Evolutionary conservation across 768 basidiomycete species (phyloP), one percentile per base, ranked within the genome.

Genomic region (Pilatotrama ljubarskyi): DNA sequence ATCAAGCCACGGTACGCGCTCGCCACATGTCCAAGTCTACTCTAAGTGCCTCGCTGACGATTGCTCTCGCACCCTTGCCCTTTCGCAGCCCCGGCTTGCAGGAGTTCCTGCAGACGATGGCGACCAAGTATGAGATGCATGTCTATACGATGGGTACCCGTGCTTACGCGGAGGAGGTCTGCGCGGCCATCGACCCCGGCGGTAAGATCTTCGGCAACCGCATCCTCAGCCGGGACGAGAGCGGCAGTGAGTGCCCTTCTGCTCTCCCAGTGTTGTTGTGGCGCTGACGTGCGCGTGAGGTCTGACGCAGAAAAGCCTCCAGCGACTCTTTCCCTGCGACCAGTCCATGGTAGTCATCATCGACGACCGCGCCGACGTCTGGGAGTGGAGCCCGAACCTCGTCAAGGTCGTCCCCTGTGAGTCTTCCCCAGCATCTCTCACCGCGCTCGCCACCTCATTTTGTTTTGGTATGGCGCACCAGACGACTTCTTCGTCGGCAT

Each of bases 61-160:
- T n/a, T n/a, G n/a, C n/a, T n/a, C n/a, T n/a, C n/a, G n/a, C n/a
- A n/a, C n/a, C n/a, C n/a, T n/a, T 5, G 14, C 40, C 41, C 40
- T 18, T 10, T 37, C 5, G 41, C 48, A 87, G 95, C 65, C 95
- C 95, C 8, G 92, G 93, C n/a, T 83, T 94, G 76, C 76, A 80
- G 55, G 80, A 84, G 47, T 98, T 99, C 73, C 79, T 99, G 52
- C 76, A 77, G 61, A 78, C 80, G 44, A 82, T 90, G 64, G 82
- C 90, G 36, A 76, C 78, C 50, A 87, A 90, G 69, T 99, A 96
- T 74, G 95, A 98, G 76, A 94, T 98, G 94, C 97, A 98, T 72
- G 95, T 99, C 47, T 99, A 99, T 75, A 99, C 96, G 22, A 98
- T 98, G 95, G 97, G 97, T 55, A 98, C 96, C 24, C 86, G 97